Base-by-base conservation (phyloP, 1,139 yeast genomes). In the Nakaseomyces nivariensis region DNA sequence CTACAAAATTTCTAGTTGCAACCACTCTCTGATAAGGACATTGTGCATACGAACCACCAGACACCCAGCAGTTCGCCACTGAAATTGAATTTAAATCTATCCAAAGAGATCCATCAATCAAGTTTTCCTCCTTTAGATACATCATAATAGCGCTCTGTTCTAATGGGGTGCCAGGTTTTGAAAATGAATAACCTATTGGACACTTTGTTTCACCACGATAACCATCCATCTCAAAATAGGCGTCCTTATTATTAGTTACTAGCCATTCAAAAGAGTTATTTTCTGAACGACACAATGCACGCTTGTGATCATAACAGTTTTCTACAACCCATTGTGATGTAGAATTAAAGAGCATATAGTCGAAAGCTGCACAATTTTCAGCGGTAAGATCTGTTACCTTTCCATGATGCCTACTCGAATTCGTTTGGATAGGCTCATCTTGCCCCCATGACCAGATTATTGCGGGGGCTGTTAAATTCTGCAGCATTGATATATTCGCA, bases 41-140 rank as follows among this genome's bases (percentile, higher is more conserved):
- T 34, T 70, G 67, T 0, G 94, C 83, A 53, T 78, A 75, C 0
- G 90, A 81, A 0, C 96, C 96, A 2, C 95, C 97, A 1, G 80
- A 68, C 2, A 89, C 90, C 89, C 94, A 90, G 63, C 98, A 90
- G 49, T 80, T 76, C 17, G 76, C 67, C 5, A 81, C 80, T 0
- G 88, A 77, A 17, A 92, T 74, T 32, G 92, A 88, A 63, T 92
- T 92, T 55, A 89, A 59, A 64, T 89, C 92, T 3, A 89, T 77
- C 97, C 97, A 92, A 0, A 83, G 72, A 0, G 54, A 52, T 1
- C 43, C 36, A 38, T 37, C 55, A 37, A 11, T 47, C 4, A 54
- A 48, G 7, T 51, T 49, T 4, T 49, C 25, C 1, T 54, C 44
- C 3, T 45, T 32, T 49, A 63, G 31, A 67, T 54, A 58, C 26